These are phyloP conservation scores for Saturnispora mendoncae DNA, from an alignment of 805 yeast genomes.

Conservation along the genomic window DNA sequence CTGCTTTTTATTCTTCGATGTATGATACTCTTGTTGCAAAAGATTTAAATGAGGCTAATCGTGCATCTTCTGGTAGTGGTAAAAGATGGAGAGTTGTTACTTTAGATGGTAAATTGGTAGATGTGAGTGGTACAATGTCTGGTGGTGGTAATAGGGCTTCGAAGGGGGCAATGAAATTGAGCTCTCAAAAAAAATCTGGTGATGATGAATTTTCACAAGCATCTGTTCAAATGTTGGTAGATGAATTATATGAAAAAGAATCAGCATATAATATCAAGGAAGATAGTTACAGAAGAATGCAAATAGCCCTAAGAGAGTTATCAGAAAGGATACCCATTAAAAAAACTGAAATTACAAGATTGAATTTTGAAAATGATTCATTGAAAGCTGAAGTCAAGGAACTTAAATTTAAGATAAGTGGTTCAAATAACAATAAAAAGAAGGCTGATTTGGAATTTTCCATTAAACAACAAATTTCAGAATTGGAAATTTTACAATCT, in stretches of 20 bases:
- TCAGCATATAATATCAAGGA: constrained; percentile 23
- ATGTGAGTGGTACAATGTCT: constrained; percentile 88
- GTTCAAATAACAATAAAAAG: constrained; percentile 24
- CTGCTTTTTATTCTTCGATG: constrained; percentile 84
- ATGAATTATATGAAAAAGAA: constrained; percentile 47
- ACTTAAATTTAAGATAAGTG: constrained; percentile 36
- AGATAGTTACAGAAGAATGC: constrained; percentile 53
- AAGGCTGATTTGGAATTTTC: constrained; percentile 26
- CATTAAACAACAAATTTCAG: constrained; percentile 26
- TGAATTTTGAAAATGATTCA: constrained; percentile 56
- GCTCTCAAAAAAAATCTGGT: constrained; percentile 26
- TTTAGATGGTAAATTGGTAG: constrained; percentile 83
- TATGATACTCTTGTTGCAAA: constrained; percentile 83
- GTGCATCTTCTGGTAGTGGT: constrained; percentile 70
- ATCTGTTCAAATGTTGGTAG: constrained; percentile 46
- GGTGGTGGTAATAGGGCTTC: constrained; percentile 81
- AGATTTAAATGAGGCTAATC: constrained; percentile 69
- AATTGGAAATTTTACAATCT: constrained; percentile 26
- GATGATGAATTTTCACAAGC: constrained; percentile 39
- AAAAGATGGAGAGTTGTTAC: constrained; percentile 86
- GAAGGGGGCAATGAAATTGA: constrained; percentile 68
- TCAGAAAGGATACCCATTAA: constrained; percentile 63
- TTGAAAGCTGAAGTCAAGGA: constrained; percentile 44
- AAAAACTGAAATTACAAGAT: constrained; percentile 50
- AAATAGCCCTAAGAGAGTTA: constrained; percentile 44